Evolutionary conservation across 768 basidiomycete genomes (phyloP).

Genomic region (Porphyrellus cyaneotinctus): DNA sequence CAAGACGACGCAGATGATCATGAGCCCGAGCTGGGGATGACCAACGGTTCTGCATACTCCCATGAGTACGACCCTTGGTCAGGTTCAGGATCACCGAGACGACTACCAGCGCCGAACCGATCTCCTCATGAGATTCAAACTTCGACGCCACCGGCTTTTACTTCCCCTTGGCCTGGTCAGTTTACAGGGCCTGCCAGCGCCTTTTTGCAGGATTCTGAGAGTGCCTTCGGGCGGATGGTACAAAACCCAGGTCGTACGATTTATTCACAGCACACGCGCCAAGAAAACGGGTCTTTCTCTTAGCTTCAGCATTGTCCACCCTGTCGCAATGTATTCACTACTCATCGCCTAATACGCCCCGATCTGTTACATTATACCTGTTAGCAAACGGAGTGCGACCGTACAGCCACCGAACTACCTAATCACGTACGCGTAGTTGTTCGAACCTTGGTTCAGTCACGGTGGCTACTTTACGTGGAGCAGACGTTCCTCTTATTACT

Average conservation of each 20-base stretch:
- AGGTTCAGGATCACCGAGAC: constrained; percentile 23
- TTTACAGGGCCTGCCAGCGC: constrained; percentile 50
- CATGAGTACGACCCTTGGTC: constrained; percentile 25
- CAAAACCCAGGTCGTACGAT: constrained; percentile 61
- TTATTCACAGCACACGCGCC: constrained; percentile 48
- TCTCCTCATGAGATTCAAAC: constrained; percentile 22
- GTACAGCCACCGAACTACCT: too few species aligned
- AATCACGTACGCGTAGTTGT: too few species aligned
- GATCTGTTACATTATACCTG: too few species aligned
- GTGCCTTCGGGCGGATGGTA: constrained; percentile 36
- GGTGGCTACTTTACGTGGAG: too few species aligned
- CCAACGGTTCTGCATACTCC: constrained; percentile 22
- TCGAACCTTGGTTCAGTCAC: too few species aligned
- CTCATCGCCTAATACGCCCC: constrained; percentile 17
- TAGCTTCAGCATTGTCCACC: constrained; percentile 13
- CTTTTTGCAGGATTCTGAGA: constrained; percentile 42
- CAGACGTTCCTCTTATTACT: too few species aligned
- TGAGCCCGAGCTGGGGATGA: constrained; percentile 16
- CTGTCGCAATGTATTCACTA: constrained; percentile 22
- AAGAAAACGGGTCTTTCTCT: constrained; percentile 31
- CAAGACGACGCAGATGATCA: constrained; percentile 26
- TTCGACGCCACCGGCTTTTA: constrained; percentile 19
- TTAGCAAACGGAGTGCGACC: too few species aligned
- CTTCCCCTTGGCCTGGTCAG: constrained; percentile 33
- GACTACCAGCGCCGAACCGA: constrained; percentile 11